Evolutionary conservation across 2,329 filamentous ascomycete species (phyloP), one percentile per base, ranked within the genome.

Genomic region (Phyllosticta citrichinensis): DNA sequence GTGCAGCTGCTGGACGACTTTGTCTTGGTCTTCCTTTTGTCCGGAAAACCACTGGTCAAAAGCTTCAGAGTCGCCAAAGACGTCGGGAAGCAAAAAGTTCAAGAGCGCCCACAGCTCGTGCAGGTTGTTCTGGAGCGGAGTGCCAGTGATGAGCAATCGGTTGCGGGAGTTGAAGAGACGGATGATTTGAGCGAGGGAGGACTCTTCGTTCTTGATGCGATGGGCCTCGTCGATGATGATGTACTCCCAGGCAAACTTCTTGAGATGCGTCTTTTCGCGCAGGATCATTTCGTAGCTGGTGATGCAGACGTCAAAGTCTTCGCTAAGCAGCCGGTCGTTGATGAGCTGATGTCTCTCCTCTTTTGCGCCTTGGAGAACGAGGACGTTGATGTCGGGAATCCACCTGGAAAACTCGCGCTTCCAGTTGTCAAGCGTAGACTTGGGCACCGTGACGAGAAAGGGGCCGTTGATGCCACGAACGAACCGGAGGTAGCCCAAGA

Each of bases 261-360:
- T 96, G 66, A 99, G 76, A 67, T 96, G 91, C 1, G 89, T 81
- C 78, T 99, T 97, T 72, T 99, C 94, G 62, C 94, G 86, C 12
- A 99, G 81, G 63, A 99, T 91, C 93, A 99, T 97, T 74, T 99
- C 94, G 77, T 99, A 99, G 73, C 92, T 97, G 14, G 94, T 99
- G 72, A 99, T 89, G 77, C 93, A 97, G 19, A 97, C 93, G 69
- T 99, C 94, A 67, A 99, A 99, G 66, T 96, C 90, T 73, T 97
- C 91, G 63, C 95, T 89, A 19, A 95, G 81, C n/a, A 99, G 81
- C 4, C 90, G 88, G 17, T 96, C 90, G 65, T 91, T 90, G 74
- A 99, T 97, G 59, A 99, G 81, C 55, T 85, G 80, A 64, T 91
- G 84, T 53, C 94, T 89, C 75, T 97, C 91, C 9, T 99, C 94